Evolutionary conservation across 2,329 filamentous ascomycete genomes (phyloP), one percentile per base, ranked within the genome.

Genomic region (Pseudocercospora fijiensis): DNA sequence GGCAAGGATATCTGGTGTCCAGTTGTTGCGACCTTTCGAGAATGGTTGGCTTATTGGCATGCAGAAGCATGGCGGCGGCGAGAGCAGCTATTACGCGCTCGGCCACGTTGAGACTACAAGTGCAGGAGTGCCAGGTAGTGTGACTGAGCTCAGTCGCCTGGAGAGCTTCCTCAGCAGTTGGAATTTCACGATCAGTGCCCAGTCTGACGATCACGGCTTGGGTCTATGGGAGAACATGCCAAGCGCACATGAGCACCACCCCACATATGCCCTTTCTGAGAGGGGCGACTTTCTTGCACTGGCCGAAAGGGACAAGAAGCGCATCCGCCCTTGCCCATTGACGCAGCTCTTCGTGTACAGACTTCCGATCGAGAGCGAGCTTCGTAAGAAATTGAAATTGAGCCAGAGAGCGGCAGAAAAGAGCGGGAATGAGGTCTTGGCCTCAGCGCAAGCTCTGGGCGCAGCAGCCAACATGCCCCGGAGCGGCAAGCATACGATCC

Each of bases 221-320:
- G 73, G 71, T 1, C 27, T 71, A 3, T 75, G 71, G 71, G 72
- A 73, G 58, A 72, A 72, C 33, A 71, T 74, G 70, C 74, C 73
- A 1, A 69, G 67, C 24, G 73, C 72, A 11, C 73, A 74, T 49
- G 70, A 74, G 58, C 73, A 76, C 37, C 71, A 75, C 53, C 71
- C 74, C 8, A 65, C 53, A 5, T 76, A 72, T 61, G 66, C 69
- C 16, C 58, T 74, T 9, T 68, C 66, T 4, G 52, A 65, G 16
- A 62, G 68, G 37, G 62, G 63, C 30, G 26, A 59, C 11, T 58
- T 58, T 28, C 65, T 76, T 16, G 69, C 73, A 4, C 68, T 76
- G 11, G 72, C 71, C 13, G 74, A 76, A 63, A 60, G 66, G n/a
- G 71, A 72, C 61, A 73, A 72, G 67, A 73, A 72, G 66, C 63